A percentile compares a stretch with the other conserved stretches of the same genome.
Evolutionary conservation across 768 basidiomycete genomes (phyloP).

Genomic region (Kwoniella dendrophila): DNA sequence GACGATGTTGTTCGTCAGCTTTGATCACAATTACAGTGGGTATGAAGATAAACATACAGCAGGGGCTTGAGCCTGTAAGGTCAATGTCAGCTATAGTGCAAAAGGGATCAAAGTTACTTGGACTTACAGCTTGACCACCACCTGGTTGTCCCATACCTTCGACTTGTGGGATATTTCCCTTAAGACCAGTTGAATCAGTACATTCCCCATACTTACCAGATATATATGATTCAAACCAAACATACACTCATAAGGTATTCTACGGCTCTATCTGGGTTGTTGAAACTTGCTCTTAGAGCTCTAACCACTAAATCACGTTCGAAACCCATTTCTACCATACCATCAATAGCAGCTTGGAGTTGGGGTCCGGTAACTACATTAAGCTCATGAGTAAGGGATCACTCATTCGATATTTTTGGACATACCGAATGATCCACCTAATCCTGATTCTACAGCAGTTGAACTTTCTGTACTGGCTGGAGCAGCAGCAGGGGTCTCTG

Average conservation of each 20-base stretch:
- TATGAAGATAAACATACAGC: slow-evolving; percentile 17
- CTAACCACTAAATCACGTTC: slow-evolving; percentile 77
- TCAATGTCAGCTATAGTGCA: slow-evolving; percentile 11
- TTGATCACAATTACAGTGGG: too few relatives aligned
- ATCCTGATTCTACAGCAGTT: slow-evolving; percentile 43
- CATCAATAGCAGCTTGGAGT: slow-evolving; percentile 73
- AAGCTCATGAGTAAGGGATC: background rate
- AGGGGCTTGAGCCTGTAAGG: slow-evolving; percentile 34
- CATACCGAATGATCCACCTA: slow-evolving; percentile 45
- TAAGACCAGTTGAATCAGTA: background rate
- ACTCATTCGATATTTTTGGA: background rate
- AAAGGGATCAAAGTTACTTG: background rate
- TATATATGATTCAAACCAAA: slow-evolving; percentile 12
- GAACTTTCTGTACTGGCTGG: slow-evolving; percentile 44
- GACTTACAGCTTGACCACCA: slow-evolving; percentile 28
- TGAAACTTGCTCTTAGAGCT: slow-evolving; percentile 88
- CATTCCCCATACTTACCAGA: background rate
- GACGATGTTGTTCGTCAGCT: too few relatives aligned
- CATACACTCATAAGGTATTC: slow-evolving; percentile 92
- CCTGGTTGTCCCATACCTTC: slow-evolving; percentile 26
- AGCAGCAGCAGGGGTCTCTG: slow-evolving; percentile 50
- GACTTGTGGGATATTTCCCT: slow-evolving; percentile 43
- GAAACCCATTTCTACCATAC: slow-evolving; percentile 95
- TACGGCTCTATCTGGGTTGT: slow-evolving; percentile 97
- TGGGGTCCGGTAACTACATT: slow-evolving; percentile 66